Percentiles rank a stretch among this genome's conserved stretches.
These are phyloP conservation scores for Arthroderma sp. DNA, from an alignment of 2,329 filamentous ascomycete genomes.

Conservation along the genomic window DNA sequence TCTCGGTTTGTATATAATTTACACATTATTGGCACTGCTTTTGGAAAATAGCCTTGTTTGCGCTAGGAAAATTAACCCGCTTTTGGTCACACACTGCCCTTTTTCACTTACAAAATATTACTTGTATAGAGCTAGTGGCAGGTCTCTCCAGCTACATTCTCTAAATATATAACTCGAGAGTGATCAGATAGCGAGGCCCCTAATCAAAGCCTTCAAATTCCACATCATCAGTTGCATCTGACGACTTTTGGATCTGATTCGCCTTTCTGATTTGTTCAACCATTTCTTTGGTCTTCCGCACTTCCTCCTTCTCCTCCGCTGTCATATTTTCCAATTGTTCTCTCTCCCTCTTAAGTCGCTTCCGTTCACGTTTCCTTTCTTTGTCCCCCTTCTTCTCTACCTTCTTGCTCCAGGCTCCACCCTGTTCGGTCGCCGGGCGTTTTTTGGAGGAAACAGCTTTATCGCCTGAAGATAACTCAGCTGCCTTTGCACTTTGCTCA, in stretches of 20 bases:
- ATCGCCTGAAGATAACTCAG: slow-evolving; percentile 13
- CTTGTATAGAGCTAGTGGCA: too few relatives aligned
- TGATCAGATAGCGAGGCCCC: too few relatives aligned
- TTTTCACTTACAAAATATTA: too few relatives aligned
- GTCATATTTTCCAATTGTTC: slow-evolving; percentile 53
- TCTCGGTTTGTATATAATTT: too few relatives aligned
- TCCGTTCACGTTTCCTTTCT: slow-evolving; percentile 50
- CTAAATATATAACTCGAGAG: too few relatives aligned
- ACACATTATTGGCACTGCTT: too few relatives aligned
- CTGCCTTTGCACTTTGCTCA: slow-evolving; percentile 23
- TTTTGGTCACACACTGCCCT: too few relatives aligned
- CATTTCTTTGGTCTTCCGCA: slow-evolving; percentile 50
- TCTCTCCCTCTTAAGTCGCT: slow-evolving; percentile 50
- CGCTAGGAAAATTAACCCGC: too few relatives aligned
- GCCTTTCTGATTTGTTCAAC: slow-evolving; percentile 49
- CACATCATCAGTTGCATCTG: slow-evolving; percentile 11
- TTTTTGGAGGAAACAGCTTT: slow-evolving; percentile 30
- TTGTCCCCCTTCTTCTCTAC: slow-evolving; percentile 52
- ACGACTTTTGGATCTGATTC: slow-evolving; percentile 28
- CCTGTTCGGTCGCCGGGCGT: slow-evolving; percentile 46
- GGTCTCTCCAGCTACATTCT: too few relatives aligned
- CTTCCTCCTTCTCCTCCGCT: slow-evolving; percentile 53
- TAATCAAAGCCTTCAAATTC: slow-evolving; percentile 45
- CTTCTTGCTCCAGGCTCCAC: slow-evolving; percentile 58
- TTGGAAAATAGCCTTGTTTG: too few relatives aligned